Base-by-base conservation (phyloP, 192 early-diverging fungal genomes). In the Linnemannia schmuckeri region DNA sequence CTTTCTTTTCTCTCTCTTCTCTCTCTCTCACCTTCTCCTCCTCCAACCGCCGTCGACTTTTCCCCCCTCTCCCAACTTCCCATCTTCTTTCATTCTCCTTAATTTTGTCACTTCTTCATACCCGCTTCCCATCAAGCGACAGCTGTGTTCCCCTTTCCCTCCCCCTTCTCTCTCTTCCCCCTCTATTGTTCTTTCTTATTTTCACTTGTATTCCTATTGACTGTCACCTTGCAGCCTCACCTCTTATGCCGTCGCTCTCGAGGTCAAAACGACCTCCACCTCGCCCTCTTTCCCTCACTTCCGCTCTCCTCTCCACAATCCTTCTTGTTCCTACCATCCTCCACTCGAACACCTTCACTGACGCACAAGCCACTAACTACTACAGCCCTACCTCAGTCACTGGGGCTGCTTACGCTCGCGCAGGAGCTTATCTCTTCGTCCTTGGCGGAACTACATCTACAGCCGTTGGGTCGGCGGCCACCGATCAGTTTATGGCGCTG, bases 401-500 rank as follows among this genome's bases (percentile, higher is more conserved):
- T 2, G 44, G 42, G 0, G 47, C 75, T 1, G 75, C 55, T 6
- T 55, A 61, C n/a, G 75, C 75, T 9, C 54, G 75, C 7, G 8
- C 33, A 17, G 55, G 20, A 35, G 6, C 75, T 2, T n/a, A 37
- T n/a, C 38, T 76, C 15, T 76, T 55, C 37, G 38, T 76, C 9
- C 35, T 41, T 15, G 49, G 75, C 8, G 75, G 75, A 12, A 42
- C 22, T 33, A 2, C 40, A 7, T 9, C 22, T 10, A 13, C 41
- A 12, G n/a, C 38, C 9, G 1, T 3, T 20, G 8, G 12, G 6
- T 17, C 35, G 9, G 17, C 49, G 1, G 0, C 38, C 4, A 22
- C 54, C 52, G 55, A 61, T 9, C 75, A 76, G 24, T 76, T 76
- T 22, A 61, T 76, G 17, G 30, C 55, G 7, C 49, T 76, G 3